These are phyloP conservation scores for Teunomyces tritomae DNA, from an alignment of 805 yeast species.

Conservation along the genomic window DNA sequence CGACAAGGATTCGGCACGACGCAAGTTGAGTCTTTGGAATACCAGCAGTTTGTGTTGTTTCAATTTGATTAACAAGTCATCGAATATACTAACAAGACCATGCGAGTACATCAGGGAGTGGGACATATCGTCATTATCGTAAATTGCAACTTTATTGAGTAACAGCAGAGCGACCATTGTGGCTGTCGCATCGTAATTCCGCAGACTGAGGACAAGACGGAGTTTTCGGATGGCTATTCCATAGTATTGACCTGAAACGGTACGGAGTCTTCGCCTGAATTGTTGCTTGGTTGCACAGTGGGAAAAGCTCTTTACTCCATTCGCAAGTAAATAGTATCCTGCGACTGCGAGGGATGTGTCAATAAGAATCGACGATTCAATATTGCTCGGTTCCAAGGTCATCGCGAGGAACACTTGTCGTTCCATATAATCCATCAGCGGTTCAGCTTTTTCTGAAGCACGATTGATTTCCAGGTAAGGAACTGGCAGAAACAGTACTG, in stretches of 20 bases:
- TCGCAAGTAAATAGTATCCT: conserved; percentile 9
- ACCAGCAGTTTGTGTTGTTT: not conserved
- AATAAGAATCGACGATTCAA: conserved; percentile 4
- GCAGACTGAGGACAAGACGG: conserved; percentile 3
- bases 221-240: conserved; percentile 10
- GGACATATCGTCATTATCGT: conserved; percentile 16
- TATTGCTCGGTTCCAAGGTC: not conserved
- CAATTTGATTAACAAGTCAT: conserved; percentile 11
- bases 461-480: not conserved
- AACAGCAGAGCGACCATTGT: conserved; percentile 18
- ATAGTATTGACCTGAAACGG: conserved; percentile 11
- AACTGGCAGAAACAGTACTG: not conserved
- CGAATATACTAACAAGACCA: conserved; percentile 19
- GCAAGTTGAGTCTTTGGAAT: not conserved
- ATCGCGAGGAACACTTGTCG: conserved; percentile 1
- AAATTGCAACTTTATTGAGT: conserved; percentile 20
- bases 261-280: not conserved
- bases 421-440: conserved; percentile 9
- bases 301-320: conserved; percentile 5
- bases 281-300: not conserved
- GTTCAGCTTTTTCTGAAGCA: not conserved
- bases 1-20: not conserved
- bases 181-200: conserved; percentile 12
- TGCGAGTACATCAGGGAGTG: conserved; percentile 18
- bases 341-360: conserved; percentile 7